phyloP scores from a whole-genome alignment of 1,284 basidiomycete genomes.

The Ustilago vetiveriae region DNA sequence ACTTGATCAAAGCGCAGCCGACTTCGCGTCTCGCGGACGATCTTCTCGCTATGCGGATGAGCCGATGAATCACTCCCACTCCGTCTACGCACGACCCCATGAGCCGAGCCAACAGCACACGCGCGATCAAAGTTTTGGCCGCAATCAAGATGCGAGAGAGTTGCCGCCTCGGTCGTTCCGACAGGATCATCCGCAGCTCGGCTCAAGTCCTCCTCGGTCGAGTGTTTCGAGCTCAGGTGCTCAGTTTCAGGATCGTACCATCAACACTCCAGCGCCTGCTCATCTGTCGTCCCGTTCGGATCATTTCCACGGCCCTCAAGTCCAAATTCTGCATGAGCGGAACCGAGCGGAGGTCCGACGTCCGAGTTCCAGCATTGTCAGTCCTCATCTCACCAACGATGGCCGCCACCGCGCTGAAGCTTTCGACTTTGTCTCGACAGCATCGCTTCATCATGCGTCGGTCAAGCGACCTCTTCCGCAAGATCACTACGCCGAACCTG shows the following conservation, averaged over 20 bases:
- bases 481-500: slow-evolving; percentile 1
- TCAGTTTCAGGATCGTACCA: not conserved
- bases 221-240: not conserved
- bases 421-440: not conserved
- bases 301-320: not conserved
- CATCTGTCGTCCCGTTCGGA: not conserved
- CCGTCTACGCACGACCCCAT: slow-evolving; percentile 8
- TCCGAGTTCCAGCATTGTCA: not conserved
- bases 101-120: not conserved
- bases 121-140: slow-evolving; percentile 1
- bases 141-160: not conserved
- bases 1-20: not conserved
- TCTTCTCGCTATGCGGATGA: not conserved
- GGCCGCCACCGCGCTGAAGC: not conserved
- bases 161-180: not conserved
- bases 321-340: not conserved
- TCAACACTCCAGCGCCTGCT: no score
- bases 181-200: not conserved
- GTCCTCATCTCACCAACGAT: not conserved
- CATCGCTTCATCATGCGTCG: not conserved
- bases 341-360: slow-evolving; percentile 3
- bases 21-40: not conserved
- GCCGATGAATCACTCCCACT: not conserved
- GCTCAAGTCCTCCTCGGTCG: not conserved
- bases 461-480: slow-evolving; percentile 7